Conservation (phyloP, 2,329 filamentous ascomycete genomes). For the Endoconidiophora laricicola region DNA sequence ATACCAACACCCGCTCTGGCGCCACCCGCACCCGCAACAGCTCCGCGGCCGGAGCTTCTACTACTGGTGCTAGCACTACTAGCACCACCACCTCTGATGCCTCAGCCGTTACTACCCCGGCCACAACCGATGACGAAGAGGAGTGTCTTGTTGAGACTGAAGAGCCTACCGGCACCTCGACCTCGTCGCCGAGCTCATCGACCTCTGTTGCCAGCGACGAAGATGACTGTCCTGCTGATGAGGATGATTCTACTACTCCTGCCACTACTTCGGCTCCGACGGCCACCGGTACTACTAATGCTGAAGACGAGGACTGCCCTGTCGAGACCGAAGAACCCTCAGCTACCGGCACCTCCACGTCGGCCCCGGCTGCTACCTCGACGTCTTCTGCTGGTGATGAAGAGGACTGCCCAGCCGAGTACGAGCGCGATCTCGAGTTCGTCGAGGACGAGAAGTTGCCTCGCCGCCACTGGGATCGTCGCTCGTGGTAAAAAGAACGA, state of each 20-base stretch:
- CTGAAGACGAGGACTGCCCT: conserved; percentile 5
- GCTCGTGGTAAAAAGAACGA: conserved; percentile 6
- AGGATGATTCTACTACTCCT: background rate
- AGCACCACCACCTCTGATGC: background rate
- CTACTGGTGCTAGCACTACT: background rate
- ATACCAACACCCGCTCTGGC: background rate
- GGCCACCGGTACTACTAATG: background rate
- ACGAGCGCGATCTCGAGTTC: conserved; percentile 7
- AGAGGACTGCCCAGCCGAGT: conserved; percentile 4
- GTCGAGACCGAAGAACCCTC: background rate
- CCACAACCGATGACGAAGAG: conserved; percentile 4
- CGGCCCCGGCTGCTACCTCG: background rate
- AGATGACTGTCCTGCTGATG: conserved; percentile 4
- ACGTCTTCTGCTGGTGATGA: background rate
- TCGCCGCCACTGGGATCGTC: conserved; percentile 10
- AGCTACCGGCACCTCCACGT: background rate
- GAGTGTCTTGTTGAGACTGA: conserved; percentile 2
- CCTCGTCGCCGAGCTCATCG: background rate
- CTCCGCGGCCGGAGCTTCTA: background rate
- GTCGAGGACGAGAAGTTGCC: conserved; percentile 1
- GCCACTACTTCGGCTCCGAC: background rate
- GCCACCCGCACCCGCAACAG: background rate
- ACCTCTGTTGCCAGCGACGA: conserved; percentile 1
- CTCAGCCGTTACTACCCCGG: background rate
- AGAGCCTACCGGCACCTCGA: background rate